Evolutionary conservation across 2,329 filamentous ascomycete species (phyloP).

Genomic region (Nakataea oryzae): DNA sequence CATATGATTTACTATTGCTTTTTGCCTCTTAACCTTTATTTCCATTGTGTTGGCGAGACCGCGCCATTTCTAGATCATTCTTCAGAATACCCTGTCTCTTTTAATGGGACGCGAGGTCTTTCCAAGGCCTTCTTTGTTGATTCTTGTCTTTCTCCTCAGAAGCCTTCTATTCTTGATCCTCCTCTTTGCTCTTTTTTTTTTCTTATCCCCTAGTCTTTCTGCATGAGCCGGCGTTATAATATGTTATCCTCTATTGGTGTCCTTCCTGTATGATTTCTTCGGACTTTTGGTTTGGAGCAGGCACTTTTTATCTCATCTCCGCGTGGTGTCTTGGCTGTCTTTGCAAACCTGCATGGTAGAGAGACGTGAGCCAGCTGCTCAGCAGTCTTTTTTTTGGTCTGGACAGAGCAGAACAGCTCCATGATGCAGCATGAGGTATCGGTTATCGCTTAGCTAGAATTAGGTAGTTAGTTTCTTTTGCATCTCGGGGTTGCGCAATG

Average conservation of each 20-base stretch:
- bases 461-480: background rate
- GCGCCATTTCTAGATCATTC: too few species aligned
- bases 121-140: too few species aligned
- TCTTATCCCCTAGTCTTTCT: background rate
- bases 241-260: background rate
- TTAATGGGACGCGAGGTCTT: too few species aligned
- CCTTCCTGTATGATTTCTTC: background rate
- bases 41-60: too few species aligned
- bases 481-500: too few species aligned
- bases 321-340: background rate
- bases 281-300: background rate
- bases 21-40: too few species aligned
- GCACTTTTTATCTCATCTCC: background rate
- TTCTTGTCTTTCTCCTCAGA: background rate
- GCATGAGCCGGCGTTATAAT: background rate
- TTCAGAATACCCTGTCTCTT: too few species aligned
- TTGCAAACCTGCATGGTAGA: background rate
- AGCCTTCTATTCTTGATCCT: constrained; percentile 12
- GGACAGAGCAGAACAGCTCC: background rate
- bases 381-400: background rate
- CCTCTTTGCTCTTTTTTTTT: constrained; percentile 12
- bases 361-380: background rate
- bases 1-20: too few species aligned
- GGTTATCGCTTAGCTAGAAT: background rate
- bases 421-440: background rate